Evolutionary conservation across 2,329 filamentous ascomycete species (phyloP).

Genomic region (Cyclaneusma minus): DNA sequence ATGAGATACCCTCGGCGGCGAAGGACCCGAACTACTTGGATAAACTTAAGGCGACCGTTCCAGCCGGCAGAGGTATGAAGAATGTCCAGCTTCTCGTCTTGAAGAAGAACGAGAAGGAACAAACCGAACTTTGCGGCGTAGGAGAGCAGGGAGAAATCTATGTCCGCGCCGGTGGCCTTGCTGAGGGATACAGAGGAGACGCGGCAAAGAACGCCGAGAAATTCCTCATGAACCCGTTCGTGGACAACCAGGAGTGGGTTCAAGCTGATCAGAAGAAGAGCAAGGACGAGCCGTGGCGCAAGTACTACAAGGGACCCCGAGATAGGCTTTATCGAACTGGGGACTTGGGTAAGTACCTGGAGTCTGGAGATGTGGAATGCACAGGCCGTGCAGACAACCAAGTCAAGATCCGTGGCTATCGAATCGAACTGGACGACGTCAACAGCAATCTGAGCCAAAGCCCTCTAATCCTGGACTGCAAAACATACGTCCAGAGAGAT

Average conservation of each 20-base stretch:
- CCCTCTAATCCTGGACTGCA: slow-evolving; percentile 65
- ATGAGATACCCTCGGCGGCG: slow-evolving; percentile 52
- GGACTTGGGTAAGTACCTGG: slow-evolving; percentile 64
- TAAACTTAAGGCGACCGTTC: slow-evolving; percentile 58
- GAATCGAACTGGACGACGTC: slow-evolving; percentile 89
- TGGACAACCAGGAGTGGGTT: slow-evolving; percentile 18
- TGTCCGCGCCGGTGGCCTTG: slow-evolving; percentile 67
- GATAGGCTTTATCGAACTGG: slow-evolving; percentile 81
- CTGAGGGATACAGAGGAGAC: slow-evolving; percentile 60
- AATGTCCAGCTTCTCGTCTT: slow-evolving; percentile 83
- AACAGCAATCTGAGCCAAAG: slow-evolving; percentile 66
- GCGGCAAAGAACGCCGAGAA: slow-evolving; percentile 16
- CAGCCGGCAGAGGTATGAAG: slow-evolving; percentile 73
- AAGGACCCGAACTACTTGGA: slow-evolving; percentile 50
- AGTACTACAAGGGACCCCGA: slow-evolving; percentile 64
- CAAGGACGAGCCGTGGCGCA: slow-evolving; percentile 59
- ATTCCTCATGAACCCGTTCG: slow-evolving; percentile 19
- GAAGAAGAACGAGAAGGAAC: slow-evolving; percentile 46
- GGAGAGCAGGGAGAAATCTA: slow-evolving; percentile 79
- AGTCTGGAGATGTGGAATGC: slow-evolving; percentile 55
- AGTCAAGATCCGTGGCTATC: slow-evolving; percentile 91
- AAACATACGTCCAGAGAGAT: slow-evolving; percentile 72
- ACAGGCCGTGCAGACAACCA: slow-evolving; percentile 75
- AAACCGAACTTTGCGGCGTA: slow-evolving; percentile 55
- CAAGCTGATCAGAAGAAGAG: slow-evolving; percentile 41